A percentile compares a stretch with the other conserved stretches of the same genome.
Evolutionary conservation across 1,284 basidiomycete genomes (phyloP).

Genomic region (Ustilago hordei): DNA sequence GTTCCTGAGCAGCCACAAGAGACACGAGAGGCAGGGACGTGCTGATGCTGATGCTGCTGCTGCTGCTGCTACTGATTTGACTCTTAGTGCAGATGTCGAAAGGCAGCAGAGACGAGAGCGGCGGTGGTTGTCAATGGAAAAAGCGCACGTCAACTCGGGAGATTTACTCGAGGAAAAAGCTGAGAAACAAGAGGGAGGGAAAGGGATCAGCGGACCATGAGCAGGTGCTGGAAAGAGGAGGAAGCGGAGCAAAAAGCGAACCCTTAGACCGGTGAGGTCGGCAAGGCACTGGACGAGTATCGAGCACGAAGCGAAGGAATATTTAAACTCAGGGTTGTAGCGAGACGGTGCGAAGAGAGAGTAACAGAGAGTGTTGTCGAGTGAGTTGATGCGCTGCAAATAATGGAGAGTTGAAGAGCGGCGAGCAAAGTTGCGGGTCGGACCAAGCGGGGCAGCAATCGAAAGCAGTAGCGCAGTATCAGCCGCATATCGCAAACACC

Average conservation of each 20-base stretch:
- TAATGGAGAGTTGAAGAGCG: not conserved
- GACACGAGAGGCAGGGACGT: not conserved
- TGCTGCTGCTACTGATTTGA: not conserved
- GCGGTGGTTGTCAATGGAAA: not conserved
- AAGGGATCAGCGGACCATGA: constrained; percentile 1
- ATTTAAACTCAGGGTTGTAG: not conserved
- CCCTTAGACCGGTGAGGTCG: constrained; percentile 3
- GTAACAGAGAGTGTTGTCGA: not conserved
- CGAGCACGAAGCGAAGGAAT: not conserved
- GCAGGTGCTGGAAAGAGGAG: not conserved
- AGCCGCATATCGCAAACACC: no score
- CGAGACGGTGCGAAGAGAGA: constrained; percentile 1
- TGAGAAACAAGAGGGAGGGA: not conserved
- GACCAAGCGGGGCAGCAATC: constrained; percentile 7
- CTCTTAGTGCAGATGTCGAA: not conserved
- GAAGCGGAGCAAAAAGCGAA: constrained; percentile 2
- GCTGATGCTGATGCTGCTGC: not conserved
- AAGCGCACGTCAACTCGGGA: not conserved
- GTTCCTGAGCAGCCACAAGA: constrained; percentile 22
- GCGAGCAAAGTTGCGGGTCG: not conserved
- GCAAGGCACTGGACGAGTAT: not conserved
- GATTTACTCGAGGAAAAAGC: not conserved
- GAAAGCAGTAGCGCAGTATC: not conserved
- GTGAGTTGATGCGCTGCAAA: constrained; percentile 7
- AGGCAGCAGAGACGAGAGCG: not conserved